Percentiles rank a stretch among this genome's conserved stretches.
phyloP scores from a whole-genome alignment of 352 stramenopile species.

The Thalassiosira hispida region DNA sequence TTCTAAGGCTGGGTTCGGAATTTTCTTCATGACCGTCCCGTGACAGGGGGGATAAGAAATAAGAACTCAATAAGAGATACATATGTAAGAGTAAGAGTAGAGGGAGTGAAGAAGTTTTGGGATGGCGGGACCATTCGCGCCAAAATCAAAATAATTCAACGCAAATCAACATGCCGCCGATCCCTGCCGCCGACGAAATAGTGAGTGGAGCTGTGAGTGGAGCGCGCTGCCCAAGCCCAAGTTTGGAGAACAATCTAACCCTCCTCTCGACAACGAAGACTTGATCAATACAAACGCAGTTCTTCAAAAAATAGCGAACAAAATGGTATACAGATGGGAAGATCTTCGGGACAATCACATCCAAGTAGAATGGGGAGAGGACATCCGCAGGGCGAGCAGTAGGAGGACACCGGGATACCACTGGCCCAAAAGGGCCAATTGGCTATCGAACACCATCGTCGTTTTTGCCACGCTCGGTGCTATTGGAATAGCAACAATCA shows the following conservation, averaged over 20 bases:
- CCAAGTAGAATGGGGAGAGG: conserved; percentile 45
- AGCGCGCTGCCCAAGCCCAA: too few species aligned
- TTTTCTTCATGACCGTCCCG: too few species aligned
- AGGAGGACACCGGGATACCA: background rate
- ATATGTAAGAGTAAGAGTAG: too few species aligned
- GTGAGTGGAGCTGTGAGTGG: too few species aligned
- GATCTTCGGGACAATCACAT: conserved; percentile 31
- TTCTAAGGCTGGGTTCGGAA: too few species aligned
- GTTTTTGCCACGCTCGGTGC: conserved; percentile 9
- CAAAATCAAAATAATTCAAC: background rate
- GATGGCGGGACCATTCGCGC: background rate
- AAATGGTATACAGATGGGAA: conserved; percentile 37
- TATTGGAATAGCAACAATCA: conserved; percentile 9
- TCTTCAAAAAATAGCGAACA: background rate
- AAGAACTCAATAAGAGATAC: too few species aligned
- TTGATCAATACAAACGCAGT: background rate
- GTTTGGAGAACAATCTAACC: too few species aligned
- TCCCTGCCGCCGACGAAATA: background rate
- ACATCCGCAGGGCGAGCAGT: conserved; percentile 9
- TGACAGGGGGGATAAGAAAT: too few species aligned
- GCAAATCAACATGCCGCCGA: background rate
- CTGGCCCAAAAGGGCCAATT: conserved; percentile 4
- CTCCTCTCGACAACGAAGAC: too few species aligned
- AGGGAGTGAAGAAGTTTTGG: background rate
- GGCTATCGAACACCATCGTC: conserved; percentile 10